Evolutionary conservation across 2,329 filamentous ascomycete species (phyloP), one percentile per base, ranked within the genome.

Genomic region (Ascochyta rabiei): DNA sequence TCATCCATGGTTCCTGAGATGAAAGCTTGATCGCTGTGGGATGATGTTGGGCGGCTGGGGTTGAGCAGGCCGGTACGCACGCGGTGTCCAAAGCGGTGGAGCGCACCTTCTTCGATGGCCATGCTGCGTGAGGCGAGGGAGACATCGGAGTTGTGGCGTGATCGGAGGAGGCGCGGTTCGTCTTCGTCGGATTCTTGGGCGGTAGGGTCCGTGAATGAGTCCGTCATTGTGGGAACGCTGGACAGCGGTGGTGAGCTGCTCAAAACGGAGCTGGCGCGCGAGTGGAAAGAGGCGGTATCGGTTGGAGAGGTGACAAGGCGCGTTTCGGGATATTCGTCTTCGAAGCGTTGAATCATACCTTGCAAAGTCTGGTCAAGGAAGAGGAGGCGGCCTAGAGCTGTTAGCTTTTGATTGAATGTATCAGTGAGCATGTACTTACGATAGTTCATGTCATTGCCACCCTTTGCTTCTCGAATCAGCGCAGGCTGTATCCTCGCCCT

Each of bases 271-370:
- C 70, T 75, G 39, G 63, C 66, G 30, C 24, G 52, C 19, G 67
- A 71, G 48, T 66, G 60, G 0, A 61, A 61, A 3, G 72, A 75
- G 7, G 60, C 61, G 8, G 60, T 53, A 13, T 74, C 69, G 12
- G 57, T 46, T n/a, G 74, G 67, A 24, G 63, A 62, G 16, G 71
- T 67, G 15, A 70, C 63, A 37, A 85, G 80, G 31, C 91, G 86
- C 0, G 90, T 96, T 70, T 98, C 93, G 0, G 95, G 95, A 67
- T 92, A 98, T 75, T 98, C 93, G 71, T 96, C 90, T 74, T 98
- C 95, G 71, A 98, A 99, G 24, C 95, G 89, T 71, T 91, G 88
- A 69, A 98, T 98, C 78, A 98, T 97, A 62, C 89, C 88, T 67
- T 92, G 84, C 9, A 99, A 82, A 0, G 95, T 98, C 57, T 89